Evolutionary conservation across 495 filamentous ascomycete species (phyloP).

Genomic region (Amphirosellinia nigrospora): DNA sequence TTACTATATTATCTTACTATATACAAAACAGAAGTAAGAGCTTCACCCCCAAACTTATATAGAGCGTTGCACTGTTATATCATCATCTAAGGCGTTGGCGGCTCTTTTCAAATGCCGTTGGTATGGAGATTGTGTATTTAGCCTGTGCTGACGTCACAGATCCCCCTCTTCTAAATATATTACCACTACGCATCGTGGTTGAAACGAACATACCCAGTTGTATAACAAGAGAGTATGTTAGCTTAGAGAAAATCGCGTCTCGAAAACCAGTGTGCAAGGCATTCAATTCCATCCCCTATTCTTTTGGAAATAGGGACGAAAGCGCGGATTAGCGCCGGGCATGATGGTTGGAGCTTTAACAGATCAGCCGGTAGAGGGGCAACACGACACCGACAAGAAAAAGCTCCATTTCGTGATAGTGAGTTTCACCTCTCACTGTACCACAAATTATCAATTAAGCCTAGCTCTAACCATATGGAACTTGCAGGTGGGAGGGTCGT

Average conservation of each 20-base stretch:
- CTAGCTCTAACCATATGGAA: background rate
- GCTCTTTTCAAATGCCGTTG: background rate
- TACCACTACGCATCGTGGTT: background rate
- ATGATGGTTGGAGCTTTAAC: background rate
- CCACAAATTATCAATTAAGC: too few species aligned
- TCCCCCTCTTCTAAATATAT: slow-evolving; percentile 17
- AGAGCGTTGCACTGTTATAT: background rate
- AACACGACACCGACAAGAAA: background rate
- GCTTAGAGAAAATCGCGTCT: background rate
- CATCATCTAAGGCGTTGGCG: background rate
- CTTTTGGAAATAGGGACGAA: background rate
- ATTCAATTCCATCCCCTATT: background rate
- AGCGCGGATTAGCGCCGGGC: background rate
- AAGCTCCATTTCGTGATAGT: slow-evolving; percentile 45
- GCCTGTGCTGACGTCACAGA: slow-evolving; percentile 21
- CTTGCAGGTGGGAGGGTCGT: slow-evolving; percentile 55
- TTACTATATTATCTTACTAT: background rate
- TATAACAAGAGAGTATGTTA: background rate
- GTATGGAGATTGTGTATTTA: slow-evolving; percentile 5
- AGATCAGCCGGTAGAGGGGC: slow-evolving; percentile 5
- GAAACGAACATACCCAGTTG: background rate
- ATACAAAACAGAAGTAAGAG: background rate
- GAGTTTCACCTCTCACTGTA: background rate
- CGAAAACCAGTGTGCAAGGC: background rate
- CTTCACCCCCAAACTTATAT: background rate